Evolutionary conservation across 1,284 basidiomycete species (phyloP).

Genomic region (Malassezia pachydermatis): DNA sequence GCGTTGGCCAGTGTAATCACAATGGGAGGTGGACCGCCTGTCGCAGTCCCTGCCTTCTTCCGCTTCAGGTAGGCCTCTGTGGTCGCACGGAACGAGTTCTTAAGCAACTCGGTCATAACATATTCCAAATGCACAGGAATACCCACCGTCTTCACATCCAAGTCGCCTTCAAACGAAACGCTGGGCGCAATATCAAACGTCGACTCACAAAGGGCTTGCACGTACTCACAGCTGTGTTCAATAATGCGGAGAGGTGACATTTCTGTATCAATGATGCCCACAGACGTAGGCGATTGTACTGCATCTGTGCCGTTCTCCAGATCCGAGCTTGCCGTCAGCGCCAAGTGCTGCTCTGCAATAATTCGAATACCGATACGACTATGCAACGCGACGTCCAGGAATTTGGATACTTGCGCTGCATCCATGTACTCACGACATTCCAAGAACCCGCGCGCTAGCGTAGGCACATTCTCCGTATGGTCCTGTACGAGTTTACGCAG

Average conservation of each 20-base stretch:
- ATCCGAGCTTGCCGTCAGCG: constrained; percentile 51
- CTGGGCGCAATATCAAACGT: constrained; percentile 64
- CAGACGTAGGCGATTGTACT: constrained; percentile 22
- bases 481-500: constrained; percentile 63
- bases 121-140: constrained; percentile 82
- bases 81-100: constrained; percentile 80
- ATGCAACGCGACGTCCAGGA: constrained; percentile 72
- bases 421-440: constrained; percentile 76
- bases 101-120: constrained; percentile 57
- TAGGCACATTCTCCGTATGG: constrained; percentile 77
- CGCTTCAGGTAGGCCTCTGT: constrained; percentile 26
- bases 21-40: constrained; percentile 55
- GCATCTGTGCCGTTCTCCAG: background rate
- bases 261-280: constrained; percentile 40
- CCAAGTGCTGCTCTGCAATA: constrained; percentile 84
- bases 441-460: constrained; percentile 79
- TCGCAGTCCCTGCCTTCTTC: background rate
- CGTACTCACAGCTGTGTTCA: constrained; percentile 57
- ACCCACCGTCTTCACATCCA: constrained; percentile 54
- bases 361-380: constrained; percentile 76
- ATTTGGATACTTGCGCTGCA: constrained; percentile 62
- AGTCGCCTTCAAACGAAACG: constrained; percentile 27
- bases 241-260: constrained; percentile 47
- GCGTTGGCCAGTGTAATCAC: constrained; percentile 60
- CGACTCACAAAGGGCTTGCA: constrained; percentile 71